These are phyloP conservation scores for Mycena filopes DNA, from an alignment of 768 basidiomycete genomes.

Conservation along the genomic window DNA sequence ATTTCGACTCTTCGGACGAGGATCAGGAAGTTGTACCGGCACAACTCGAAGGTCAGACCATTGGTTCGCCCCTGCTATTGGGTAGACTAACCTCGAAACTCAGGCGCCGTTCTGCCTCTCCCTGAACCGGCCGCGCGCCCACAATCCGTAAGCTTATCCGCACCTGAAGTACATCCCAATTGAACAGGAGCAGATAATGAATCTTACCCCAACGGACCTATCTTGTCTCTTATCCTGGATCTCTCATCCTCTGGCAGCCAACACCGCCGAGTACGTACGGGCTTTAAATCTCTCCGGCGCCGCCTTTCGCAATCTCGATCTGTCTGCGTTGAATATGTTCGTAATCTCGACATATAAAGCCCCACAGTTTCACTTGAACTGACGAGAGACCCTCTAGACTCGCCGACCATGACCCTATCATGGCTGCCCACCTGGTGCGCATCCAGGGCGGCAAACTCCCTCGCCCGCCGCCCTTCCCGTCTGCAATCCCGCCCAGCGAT, in stretches of 20 bases:
- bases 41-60: slow-evolving; percentile 14
- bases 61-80: background rate
- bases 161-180: background rate
- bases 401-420: slow-evolving; percentile 14
- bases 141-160: slow-evolving; percentile 12
- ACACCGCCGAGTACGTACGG: slow-evolving; percentile 23
- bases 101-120: background rate
- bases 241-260: slow-evolving; percentile 12
- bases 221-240: slow-evolving; percentile 20
- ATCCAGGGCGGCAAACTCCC: slow-evolving; percentile 19
- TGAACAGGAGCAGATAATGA: slow-evolving; percentile 14
- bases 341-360: slow-evolving; percentile 2
- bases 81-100: background rate
- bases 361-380: background rate
- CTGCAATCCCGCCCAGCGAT: background rate
- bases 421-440: slow-evolving; percentile 23
- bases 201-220: slow-evolving; percentile 17
- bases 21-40: background rate
- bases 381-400: slow-evolving; percentile 12
- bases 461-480: background rate
- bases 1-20: slow-evolving; percentile 21
- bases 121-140: background rate
- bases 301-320: slow-evolving; percentile 25
- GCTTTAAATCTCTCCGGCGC: slow-evolving; percentile 26
- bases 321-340: slow-evolving; percentile 17